phyloP scores from a whole-genome alignment of 257 asterid species.

The Petunia axillaris region DNA sequence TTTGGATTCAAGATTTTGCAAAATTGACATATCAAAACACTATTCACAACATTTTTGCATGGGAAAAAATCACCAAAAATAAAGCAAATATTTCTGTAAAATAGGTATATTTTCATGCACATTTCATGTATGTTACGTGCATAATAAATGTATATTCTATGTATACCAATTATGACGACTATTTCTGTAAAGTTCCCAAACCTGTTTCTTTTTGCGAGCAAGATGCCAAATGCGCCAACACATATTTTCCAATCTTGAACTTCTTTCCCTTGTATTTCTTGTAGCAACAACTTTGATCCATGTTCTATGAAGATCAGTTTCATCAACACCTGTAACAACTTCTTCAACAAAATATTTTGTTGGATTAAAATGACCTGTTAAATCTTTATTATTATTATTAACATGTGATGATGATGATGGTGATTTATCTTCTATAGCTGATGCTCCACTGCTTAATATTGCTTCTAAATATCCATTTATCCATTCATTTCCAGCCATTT shows the following conservation, averaged over 20 bases:
- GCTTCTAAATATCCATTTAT: constrained; percentile 93
- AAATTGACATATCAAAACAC: too few species aligned
- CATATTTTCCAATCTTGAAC: constrained; percentile 81
- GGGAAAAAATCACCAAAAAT: neutral
- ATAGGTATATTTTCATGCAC: too few species aligned
- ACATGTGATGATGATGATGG: neutral
- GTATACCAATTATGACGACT: too few species aligned
- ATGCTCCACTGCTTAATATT: constrained; percentile 71
- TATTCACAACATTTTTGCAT: neutral
- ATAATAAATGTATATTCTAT: too few species aligned
- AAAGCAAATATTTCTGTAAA: neutral
- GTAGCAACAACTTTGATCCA: constrained; percentile 89
- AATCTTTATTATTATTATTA: constrained; percentile 13
- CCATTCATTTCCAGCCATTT: constrained; percentile 93
- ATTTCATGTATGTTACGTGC: too few species aligned
- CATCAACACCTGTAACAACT: constrained; percentile 78
- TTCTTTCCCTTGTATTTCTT: constrained; percentile 70
- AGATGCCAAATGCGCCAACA: constrained; percentile 97
- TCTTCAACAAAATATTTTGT: constrained; percentile 83
- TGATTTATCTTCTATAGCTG: constrained; percentile 48
- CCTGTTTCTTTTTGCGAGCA: constrained; percentile 83
- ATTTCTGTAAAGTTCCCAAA: neutral
- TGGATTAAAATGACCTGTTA: constrained; percentile 59
- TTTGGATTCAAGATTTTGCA: neutral
- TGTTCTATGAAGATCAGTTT: constrained; percentile 78